phyloP scores from a whole-genome alignment of 805 yeast genomes.

The Spathaspora arborariae region DNA sequence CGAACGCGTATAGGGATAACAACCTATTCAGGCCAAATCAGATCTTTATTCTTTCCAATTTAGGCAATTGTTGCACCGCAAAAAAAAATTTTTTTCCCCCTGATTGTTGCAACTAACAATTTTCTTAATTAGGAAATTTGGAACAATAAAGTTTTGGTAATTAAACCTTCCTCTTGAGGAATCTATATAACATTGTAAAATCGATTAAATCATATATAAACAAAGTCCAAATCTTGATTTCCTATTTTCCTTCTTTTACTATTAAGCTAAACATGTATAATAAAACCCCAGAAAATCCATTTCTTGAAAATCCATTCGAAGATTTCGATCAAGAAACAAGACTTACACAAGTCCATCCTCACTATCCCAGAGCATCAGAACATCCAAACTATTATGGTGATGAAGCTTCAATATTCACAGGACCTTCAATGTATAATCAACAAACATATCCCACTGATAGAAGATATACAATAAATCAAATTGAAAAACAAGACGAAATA shows the following conservation, averaged over 20 bases:
- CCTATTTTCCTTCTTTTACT: neutral
- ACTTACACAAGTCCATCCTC: neutral
- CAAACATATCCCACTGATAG: neutral
- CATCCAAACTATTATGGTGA: neutral
- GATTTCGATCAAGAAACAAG: neutral
- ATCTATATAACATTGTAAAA: too few relatives aligned
- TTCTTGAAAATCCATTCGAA: neutral
- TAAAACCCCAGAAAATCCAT: neutral
- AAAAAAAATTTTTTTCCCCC: neutral
- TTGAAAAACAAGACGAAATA: constrained; percentile 12
- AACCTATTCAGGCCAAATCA: neutral
- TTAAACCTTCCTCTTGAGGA: too few relatives aligned
- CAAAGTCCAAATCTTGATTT: neutral
- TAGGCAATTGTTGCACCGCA: neutral
- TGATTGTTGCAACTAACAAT: neutral
- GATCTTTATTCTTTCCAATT: neutral
- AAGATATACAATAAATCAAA: neutral
- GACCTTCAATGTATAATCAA: neutral
- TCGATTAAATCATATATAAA: neutral
- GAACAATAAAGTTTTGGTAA: neutral
- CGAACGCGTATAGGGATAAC: neutral
- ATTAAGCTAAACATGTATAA: neutral
- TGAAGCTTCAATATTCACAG: neutral
- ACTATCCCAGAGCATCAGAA: neutral
- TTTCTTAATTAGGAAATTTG: neutral